Conservation (phyloP, 257 asterid species). For the Eustoma russellianum region DNA sequence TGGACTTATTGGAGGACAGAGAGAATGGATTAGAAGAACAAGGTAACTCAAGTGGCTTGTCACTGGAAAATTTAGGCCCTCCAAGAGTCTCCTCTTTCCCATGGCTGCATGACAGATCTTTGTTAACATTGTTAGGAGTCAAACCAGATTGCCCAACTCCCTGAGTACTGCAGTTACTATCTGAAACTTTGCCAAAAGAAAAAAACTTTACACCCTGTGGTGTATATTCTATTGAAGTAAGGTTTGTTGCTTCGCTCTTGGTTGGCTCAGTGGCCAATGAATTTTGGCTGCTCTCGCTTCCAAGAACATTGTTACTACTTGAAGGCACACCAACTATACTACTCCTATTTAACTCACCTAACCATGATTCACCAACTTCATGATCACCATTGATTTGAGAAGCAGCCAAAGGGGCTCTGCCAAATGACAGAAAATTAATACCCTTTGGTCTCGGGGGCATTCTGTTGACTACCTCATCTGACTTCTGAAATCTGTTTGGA, state of each 20-base stretch:
- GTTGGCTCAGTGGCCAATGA: constrained; percentile 5
- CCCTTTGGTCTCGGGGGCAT: constrained; percentile 48
- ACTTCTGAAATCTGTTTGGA: constrained; percentile 17
- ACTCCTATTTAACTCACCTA: constrained; percentile 14
- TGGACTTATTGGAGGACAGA: constrained; percentile 19
- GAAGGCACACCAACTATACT: constrained; percentile 13
- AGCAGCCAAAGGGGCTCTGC: constrained; percentile 34
- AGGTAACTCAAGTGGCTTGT: constrained; percentile 8
- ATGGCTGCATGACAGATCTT: constrained; percentile 14
- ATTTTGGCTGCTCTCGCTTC: constrained; percentile 17
- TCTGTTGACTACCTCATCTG: constrained; percentile 21
- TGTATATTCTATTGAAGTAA: constrained; percentile 12
- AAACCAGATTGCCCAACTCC: constrained; percentile 9
- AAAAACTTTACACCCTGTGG: constrained; percentile 29
- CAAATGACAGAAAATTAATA: constrained; percentile 73
- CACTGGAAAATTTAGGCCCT: constrained; percentile 15
- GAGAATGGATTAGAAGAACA: constrained; percentile 18
- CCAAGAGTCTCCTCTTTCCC: constrained; percentile 15
- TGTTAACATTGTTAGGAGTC: constrained; percentile 9
- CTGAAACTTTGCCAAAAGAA: constrained; percentile 17
- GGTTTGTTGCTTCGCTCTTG: constrained; percentile 8
- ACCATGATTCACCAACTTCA: constrained; percentile 21
- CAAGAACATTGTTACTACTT: constrained; percentile 12
- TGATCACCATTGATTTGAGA: constrained; percentile 22
- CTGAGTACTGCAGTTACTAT: constrained; percentile 14